These are phyloP conservation scores for Serendipita sp. DNA, from an alignment of 768 basidiomycete genomes.

Conservation along the genomic window DNA sequence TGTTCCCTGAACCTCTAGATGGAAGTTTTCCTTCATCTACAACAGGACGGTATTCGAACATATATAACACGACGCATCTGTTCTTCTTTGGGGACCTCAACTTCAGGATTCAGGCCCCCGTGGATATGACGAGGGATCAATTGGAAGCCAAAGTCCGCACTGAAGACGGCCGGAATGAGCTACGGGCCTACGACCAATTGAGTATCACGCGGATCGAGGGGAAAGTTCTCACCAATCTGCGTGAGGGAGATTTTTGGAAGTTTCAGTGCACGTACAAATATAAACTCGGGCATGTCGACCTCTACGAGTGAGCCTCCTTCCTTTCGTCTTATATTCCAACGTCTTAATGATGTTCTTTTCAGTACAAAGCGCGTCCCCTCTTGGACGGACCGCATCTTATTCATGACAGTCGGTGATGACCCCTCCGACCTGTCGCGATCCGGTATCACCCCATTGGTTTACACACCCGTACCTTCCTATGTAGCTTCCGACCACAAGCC, in stretches of 20 bases:
- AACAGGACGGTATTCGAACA: constrained; percentile 20
- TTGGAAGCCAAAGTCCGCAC: constrained; percentile 25
- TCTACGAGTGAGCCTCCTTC: constrained; percentile 43
- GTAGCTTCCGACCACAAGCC: constrained; percentile 94
- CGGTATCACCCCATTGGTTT: constrained; percentile 46
- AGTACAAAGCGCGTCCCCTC: constrained; percentile 63
- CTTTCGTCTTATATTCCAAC: neutral
- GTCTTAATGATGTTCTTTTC: constrained; percentile 6
- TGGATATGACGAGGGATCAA: constrained; percentile 25
- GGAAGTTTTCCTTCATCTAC: neutral
- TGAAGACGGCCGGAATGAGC: constrained; percentile 36
- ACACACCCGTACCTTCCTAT: constrained; percentile 68
- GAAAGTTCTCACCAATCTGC: constrained; percentile 50
- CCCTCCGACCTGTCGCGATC: constrained; percentile 35
- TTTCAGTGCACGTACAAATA: constrained; percentile 93
- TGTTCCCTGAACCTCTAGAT: constrained; percentile 32
- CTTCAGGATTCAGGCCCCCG: constrained; percentile 60
- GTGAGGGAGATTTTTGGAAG: constrained; percentile 73
- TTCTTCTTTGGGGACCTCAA: constrained; percentile 93
- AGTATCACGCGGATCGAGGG: constrained; percentile 44
- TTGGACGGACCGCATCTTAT: constrained; percentile 89
- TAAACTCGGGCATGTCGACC: constrained; percentile 60
- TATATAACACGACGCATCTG: constrained; percentile 76
- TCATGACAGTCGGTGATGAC: constrained; percentile 56
- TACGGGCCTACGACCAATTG: constrained; percentile 64